phyloP scores from a whole-genome alignment of 1,284 basidiomycete species.

The Heterobasidion annosum region DNA sequence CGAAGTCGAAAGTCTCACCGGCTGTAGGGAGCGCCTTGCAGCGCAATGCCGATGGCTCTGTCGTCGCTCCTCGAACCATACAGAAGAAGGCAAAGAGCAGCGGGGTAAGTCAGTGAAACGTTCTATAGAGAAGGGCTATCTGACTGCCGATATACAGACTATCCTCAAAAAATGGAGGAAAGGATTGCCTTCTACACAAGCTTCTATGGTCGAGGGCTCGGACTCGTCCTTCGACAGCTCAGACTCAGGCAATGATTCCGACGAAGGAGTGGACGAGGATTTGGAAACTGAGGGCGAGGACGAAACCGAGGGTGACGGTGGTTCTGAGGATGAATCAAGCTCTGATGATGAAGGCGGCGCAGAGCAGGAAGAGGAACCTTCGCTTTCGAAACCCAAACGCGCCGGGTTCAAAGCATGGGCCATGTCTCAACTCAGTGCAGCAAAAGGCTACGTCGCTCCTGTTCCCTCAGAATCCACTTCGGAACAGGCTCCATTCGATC shows the following conservation, averaged over 20 bases:
- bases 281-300: not conserved
- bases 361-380: constrained; percentile 11
- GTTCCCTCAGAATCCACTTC: constrained; percentile 8
- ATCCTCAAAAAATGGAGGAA: constrained; percentile 22
- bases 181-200: constrained; percentile 3
- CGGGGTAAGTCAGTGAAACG: constrained; percentile 26
- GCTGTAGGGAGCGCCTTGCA: constrained; percentile 50
- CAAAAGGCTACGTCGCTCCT: constrained; percentile 41
- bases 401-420: constrained; percentile 83
- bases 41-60: constrained; percentile 48
- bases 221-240: constrained; percentile 72
- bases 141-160: constrained; percentile 4
- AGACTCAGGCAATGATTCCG: constrained; percentile 53
- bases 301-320: constrained; percentile 12
- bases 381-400: constrained; percentile 19
- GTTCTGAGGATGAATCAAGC: constrained; percentile 12
- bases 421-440: constrained; percentile 55
- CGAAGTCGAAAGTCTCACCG: not conserved
- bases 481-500: constrained; percentile 5
- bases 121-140: not conserved
- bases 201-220: constrained; percentile 25
- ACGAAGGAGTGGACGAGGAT: constrained; percentile 21
- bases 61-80: constrained; percentile 36
- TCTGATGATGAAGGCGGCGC: constrained; percentile 2
- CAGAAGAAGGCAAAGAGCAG: constrained; percentile 27